These are phyloP conservation scores for Coemansia sp. DNA, from an alignment of 192 early-diverging fungal genomes.

Conservation along the genomic window DNA sequence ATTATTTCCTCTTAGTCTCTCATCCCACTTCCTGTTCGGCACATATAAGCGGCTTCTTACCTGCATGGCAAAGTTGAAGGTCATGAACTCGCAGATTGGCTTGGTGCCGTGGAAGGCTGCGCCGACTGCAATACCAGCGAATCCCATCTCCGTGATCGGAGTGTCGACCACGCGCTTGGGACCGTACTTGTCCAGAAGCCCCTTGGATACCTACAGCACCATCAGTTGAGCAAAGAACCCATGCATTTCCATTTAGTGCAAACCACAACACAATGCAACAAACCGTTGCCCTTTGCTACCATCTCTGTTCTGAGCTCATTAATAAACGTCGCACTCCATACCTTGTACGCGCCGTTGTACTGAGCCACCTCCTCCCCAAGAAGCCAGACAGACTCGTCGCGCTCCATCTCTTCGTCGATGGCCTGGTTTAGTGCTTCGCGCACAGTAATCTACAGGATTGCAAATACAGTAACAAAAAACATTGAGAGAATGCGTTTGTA, in stretches of 20 bases:
- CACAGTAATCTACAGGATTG: slow-evolving; percentile 78
- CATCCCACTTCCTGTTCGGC: too few relatives aligned
- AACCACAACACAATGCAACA: not conserved
- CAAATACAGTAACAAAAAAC: not conserved
- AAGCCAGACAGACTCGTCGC: slow-evolving; percentile 87
- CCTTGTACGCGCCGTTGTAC: slow-evolving; percentile 99
- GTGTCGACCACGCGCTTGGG: slow-evolving; percentile 97
- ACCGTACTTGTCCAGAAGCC: slow-evolving; percentile 95
- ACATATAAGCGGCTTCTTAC: slow-evolving; percentile 45
- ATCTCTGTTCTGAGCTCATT: too few relatives aligned
- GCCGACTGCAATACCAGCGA: slow-evolving; percentile 94
- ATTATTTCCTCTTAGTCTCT: too few relatives aligned
- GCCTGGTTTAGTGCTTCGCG: slow-evolving; percentile 97
- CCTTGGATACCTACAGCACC: slow-evolving; percentile 83
- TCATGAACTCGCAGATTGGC: slow-evolving; percentile 99
- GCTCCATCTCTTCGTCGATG: slow-evolving; percentile 94
- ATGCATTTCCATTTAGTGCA: not conserved
- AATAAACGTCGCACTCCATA: slow-evolving; percentile 28
- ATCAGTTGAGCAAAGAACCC: not conserved
- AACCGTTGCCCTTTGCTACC: too few relatives aligned
- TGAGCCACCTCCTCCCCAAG: slow-evolving; percentile 98
- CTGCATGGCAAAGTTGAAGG: slow-evolving; percentile 99
- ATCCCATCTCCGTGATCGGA: slow-evolving; percentile 98
- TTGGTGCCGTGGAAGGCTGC: slow-evolving; percentile 89
- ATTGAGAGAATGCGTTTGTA: not conserved